Percentiles rank a stretch among this genome's conserved stretches.
Evolutionary conservation across 352 stramenopile genomes (phyloP).

Genomic region (Globisporangium iwayamae): DNA sequence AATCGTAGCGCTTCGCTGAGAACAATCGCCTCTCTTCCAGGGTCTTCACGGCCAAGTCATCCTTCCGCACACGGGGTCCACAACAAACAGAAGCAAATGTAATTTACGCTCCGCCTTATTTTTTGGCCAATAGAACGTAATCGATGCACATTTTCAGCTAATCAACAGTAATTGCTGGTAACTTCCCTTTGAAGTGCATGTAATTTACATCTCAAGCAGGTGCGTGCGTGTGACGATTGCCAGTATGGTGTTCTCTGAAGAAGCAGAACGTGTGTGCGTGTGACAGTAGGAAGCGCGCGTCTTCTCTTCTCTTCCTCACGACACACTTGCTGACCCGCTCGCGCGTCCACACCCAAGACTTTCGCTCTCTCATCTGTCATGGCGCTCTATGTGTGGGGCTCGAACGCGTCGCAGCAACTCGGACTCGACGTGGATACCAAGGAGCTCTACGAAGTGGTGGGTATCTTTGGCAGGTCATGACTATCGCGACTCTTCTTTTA

Average conservation of each 20-base stretch:
- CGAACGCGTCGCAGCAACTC: conserved; percentile 71
- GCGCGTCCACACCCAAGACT: background rate
- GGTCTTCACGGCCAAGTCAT: background rate
- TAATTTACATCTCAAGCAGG: background rate
- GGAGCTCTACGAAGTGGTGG: conserved; percentile 55
- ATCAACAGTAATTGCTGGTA: no score
- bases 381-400: conserved; percentile 75
- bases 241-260: background rate
- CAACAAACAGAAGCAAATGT: background rate
- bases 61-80: background rate
- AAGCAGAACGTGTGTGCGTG: background rate
- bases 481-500: conserved; percentile 1
- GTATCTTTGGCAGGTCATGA: background rate
- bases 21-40: background rate
- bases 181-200: background rate
- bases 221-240: background rate
- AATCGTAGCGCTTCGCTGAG: background rate
- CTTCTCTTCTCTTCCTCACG: background rate
- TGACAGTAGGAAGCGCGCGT: background rate
- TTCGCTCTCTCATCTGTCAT: conserved; percentile 23
- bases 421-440: conserved; percentile 46
- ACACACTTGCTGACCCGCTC: conserved; percentile 6
- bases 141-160: background rate
- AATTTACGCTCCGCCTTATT: background rate
- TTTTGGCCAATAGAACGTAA: background rate